Base-by-base conservation (phyloP, 2,329 filamentous ascomycete species). In the Aspergillus ustus region DNA sequence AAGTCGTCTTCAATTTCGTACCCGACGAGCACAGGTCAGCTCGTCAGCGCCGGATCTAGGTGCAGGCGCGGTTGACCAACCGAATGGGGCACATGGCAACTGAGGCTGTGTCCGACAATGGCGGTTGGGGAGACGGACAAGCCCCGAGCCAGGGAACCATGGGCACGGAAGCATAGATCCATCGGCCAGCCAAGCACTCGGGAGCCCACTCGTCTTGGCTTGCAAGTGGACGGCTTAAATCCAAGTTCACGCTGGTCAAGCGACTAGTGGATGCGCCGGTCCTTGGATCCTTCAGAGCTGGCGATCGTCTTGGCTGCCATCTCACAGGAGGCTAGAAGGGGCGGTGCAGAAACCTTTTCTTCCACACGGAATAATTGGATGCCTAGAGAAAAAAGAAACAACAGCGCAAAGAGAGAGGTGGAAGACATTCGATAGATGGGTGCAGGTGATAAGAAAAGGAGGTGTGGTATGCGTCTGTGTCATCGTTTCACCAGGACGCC, bases 291-390 rank as follows among this genome's bases (percentile, higher is more conserved):
- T 22, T 61, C 60, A 25, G 53, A 57, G 52, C 19, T 49, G 62
- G 60, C 63, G 63, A 68, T 68, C 64, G 15, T 55, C 65, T 68
- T 67, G 65, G 65, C 66, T 48, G 25, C 37, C 20, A 45, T 29
- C 17, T 20, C 22, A 56, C 11, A n/a, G n/a, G 29, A 40, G 53
- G 20, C 48, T 22, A 52, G 45, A 57, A 52, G 54, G 54, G 59
- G 54, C 54, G 43, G 59, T 61, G 59, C 53, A 59, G 13, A 22
- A 34, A 54, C 40, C 8, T 50, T 29, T 40, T 40, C 34, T 40
- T 19, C 22, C 52, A 22, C 44, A 20, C 25, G 44, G 28, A 48
- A 28, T 29, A 13, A 20, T 48, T 45, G 52, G 40, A 45, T 43
- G 29, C 28, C 44, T 48, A 9, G 37, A 29, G 9, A 43, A 44